Conservation (phyloP, 257 asterid genomes). For the Primulina huaijiensis region DNA sequence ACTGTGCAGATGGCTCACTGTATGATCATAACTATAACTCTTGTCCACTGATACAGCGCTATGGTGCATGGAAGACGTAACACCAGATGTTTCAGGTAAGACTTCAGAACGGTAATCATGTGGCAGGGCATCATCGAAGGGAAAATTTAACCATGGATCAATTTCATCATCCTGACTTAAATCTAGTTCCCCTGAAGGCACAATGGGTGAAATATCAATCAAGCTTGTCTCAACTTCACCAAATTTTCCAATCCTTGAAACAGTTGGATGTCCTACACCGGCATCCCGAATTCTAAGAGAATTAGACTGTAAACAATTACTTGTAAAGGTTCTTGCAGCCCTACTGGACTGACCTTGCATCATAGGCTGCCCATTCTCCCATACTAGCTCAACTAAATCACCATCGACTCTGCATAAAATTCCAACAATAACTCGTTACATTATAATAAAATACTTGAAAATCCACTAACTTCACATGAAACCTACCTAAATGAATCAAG, state of each 20-base stretch:
- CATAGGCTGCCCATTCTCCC: slow-evolving; percentile 80
- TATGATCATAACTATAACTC: slow-evolving; percentile 34
- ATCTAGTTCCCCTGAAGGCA: slow-evolving; percentile 54
- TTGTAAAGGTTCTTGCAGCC: slow-evolving; percentile 32
- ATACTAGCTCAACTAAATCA: slow-evolving; percentile 68
- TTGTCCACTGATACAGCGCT: slow-evolving; percentile 41
- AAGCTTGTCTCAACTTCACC: slow-evolving; percentile 39
- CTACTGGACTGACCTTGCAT: slow-evolving; percentile 73
- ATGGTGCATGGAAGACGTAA: slow-evolving; percentile 41
- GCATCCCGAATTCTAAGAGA: slow-evolving; percentile 36
- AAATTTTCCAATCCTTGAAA: slow-evolving; percentile 48
- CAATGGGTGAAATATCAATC: slow-evolving; percentile 48
- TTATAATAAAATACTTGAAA: background rate
- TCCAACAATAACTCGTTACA: slow-evolving; percentile 20
- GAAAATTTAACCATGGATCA: slow-evolving; percentile 67
- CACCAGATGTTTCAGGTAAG: slow-evolving; percentile 65
- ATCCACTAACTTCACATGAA: slow-evolving; percentile 6
- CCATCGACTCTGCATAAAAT: slow-evolving; percentile 48
- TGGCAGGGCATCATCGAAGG: slow-evolving; percentile 43
- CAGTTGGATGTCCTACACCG: slow-evolving; percentile 24
- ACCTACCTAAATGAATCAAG: slow-evolving; percentile 16
- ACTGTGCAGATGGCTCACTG: slow-evolving; percentile 31
- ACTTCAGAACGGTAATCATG: slow-evolving; percentile 52
- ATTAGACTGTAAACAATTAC: slow-evolving; percentile 26
- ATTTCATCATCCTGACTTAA: slow-evolving; percentile 67